phyloP scores from a whole-genome alignment of 2,329 filamentous ascomycete genomes.

The Metarhizium guizhouense region DNA sequence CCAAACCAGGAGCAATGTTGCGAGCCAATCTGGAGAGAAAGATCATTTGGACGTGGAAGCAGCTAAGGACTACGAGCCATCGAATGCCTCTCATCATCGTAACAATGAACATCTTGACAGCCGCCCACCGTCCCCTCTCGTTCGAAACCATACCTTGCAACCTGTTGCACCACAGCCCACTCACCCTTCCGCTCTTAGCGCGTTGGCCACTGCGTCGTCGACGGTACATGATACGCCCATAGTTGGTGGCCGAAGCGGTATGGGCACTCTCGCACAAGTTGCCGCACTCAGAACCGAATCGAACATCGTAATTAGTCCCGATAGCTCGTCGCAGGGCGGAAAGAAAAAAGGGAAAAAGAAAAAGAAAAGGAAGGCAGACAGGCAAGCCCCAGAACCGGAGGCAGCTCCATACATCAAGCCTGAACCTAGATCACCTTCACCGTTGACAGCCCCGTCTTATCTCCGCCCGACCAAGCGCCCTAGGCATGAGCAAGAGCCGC shows the following conservation, averaged over 20 bases:
- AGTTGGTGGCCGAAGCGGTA: background rate
- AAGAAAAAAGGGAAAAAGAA: conserved; percentile 44
- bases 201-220: conserved; percentile 4
- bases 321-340: conserved; percentile 49
- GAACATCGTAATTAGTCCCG: conserved; percentile 43
- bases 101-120: conserved; percentile 18
- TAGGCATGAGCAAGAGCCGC: conserved; percentile 36
- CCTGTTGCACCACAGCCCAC: conserved; percentile 68
- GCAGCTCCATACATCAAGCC: conserved; percentile 50
- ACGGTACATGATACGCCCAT: background rate
- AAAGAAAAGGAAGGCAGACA: conserved; percentile 40
- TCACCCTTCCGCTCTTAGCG: conserved; percentile 52
- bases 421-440: conserved; percentile 57
- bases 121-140: conserved; percentile 47
- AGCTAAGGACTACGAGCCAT: conserved; percentile 7
- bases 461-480: conserved; percentile 48
- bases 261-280: conserved; percentile 40
- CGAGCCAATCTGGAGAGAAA: conserved; percentile 33
- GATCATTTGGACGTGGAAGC: conserved; percentile 20
- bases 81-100: conserved; percentile 9
- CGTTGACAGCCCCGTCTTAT: conserved; percentile 42
- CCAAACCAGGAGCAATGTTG: conserved; percentile 27
- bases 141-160: conserved; percentile 65
- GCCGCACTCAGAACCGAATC: conserved; percentile 45
- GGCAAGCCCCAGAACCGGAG: conserved; percentile 36